Evolutionary conservation across 768 basidiomycete genomes (phyloP).

Genomic region (Suillus subalutaceus): DNA sequence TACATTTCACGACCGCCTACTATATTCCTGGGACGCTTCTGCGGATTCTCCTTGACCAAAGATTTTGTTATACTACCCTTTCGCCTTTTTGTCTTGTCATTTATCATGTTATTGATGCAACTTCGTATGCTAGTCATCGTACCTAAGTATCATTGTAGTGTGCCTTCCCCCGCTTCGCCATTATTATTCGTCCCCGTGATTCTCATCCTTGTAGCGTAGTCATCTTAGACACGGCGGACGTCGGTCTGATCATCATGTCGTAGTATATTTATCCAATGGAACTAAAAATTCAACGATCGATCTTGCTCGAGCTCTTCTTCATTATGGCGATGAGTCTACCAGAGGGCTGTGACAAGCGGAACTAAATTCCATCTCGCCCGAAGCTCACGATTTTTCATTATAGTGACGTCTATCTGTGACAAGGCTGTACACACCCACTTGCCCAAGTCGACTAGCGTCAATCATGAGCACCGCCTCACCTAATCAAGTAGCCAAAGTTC

Average conservation of each 20-base stretch:
- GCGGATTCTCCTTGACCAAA: conserved; percentile 25
- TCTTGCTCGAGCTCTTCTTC: background rate
- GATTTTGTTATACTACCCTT: conserved; percentile 14
- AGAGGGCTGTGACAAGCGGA: background rate
- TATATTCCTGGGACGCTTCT: conserved; percentile 31
- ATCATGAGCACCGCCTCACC: conserved; percentile 7
- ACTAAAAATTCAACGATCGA: conserved; percentile 14
- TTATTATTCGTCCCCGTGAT: conserved; percentile 17
- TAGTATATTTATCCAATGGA: conserved; percentile 36
- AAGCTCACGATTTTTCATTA: background rate
- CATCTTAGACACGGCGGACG: conserved; percentile 33
- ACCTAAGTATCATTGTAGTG: conserved; percentile 14
- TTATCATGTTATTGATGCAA: conserved; percentile 15
- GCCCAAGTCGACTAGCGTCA: background rate
- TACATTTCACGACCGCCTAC: conserved; percentile 26
- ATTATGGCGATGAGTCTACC: background rate
- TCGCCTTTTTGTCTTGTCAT: conserved; percentile 10
- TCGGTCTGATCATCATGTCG: conserved; percentile 15
- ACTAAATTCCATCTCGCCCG: conserved; percentile 4
- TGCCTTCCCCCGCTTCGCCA: background rate
- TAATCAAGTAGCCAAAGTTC: background rate
- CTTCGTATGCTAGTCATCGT: conserved; percentile 14
- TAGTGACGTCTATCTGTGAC: background rate
- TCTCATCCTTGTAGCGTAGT: conserved; percentile 33
- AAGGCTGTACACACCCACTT: background rate